These are phyloP conservation scores for Penicillium flavigenum DNA, from an alignment of 495 filamentous ascomycete genomes.

Conservation along the genomic window DNA sequence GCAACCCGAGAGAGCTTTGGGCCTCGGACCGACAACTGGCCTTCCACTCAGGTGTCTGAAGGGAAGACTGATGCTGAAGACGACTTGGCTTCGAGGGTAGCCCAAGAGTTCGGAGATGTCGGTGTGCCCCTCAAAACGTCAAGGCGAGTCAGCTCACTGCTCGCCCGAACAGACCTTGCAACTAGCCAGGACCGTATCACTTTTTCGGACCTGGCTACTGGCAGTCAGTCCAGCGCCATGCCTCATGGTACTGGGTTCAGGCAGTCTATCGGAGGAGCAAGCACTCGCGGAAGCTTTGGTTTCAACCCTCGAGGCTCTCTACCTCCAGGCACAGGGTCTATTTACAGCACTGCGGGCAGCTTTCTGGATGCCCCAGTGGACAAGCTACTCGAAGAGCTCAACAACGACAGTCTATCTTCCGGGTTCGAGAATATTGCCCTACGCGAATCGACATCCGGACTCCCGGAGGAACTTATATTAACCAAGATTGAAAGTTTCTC, in stretches of 20 bases:
- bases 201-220: conserved; percentile 66
- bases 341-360: conserved; percentile 49
- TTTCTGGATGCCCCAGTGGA: conserved; percentile 69
- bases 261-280: conserved; percentile 73
- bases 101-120: conserved; percentile 70
- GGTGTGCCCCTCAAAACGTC: conserved; percentile 71
- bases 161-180: conserved; percentile 87
- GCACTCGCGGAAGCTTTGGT: conserved; percentile 59
- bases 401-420: conserved; percentile 60
- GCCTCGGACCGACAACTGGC: conserved; percentile 35
- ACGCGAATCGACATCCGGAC: conserved; percentile 66
- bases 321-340: conserved; percentile 42
- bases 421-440: conserved; percentile 69
- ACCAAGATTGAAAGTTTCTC: conserved; percentile 70
- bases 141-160: conserved; percentile 84
- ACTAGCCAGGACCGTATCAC: conserved; percentile 69
- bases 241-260: conserved; percentile 53
- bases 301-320: conserved; percentile 46
- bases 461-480: conserved; percentile 72
- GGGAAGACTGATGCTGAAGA: conserved; percentile 46
- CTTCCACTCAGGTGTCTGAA: conserved; percentile 15
- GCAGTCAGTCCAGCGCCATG: conserved; percentile 46
- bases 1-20: conserved; percentile 59
- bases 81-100: conserved; percentile 69
- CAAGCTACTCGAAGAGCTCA: conserved; percentile 69